Percentiles rank a stretch among this genome's conserved stretches.
phyloP scores from a whole-genome alignment of 1,139 yeast species.

The Kodamaea suecica region DNA sequence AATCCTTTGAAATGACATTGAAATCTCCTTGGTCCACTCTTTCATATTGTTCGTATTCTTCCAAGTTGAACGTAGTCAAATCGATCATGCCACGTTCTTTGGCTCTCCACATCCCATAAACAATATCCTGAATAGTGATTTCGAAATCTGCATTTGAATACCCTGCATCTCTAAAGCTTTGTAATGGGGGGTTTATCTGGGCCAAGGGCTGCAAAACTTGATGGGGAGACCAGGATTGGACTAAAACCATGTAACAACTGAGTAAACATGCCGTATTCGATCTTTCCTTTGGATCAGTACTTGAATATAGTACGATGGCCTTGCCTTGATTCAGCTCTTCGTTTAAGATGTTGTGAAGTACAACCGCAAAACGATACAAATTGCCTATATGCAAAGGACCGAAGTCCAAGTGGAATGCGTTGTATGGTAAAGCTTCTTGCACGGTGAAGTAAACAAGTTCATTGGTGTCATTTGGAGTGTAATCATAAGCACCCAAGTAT shows the following conservation, averaged over 20 bases:
- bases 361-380: conserved; percentile 90
- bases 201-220: conserved; percentile 93
- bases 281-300: conserved; percentile 75
- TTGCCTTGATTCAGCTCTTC: conserved; percentile 81
- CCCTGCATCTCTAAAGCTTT: conserved; percentile 96
- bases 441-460: conserved; percentile 84
- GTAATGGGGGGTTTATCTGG: conserved; percentile 90
- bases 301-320: conserved; percentile 86
- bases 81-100: conserved; percentile 89
- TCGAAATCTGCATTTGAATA: conserved; percentile 93
- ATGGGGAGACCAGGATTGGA: conserved; percentile 98
- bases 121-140: conserved; percentile 88
- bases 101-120: conserved; percentile 98
- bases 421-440: conserved; percentile 88
- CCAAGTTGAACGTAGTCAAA: conserved; percentile 81
- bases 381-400: conserved; percentile 95
- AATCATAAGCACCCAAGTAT: conserved; percentile 86
- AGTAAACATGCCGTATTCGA: conserved; percentile 93
- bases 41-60: conserved; percentile 91
- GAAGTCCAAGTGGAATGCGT: conserved; percentile 90
- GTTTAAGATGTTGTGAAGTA: conserved; percentile 84
- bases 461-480: conserved; percentile 71
- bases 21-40: conserved; percentile 97
- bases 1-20: conserved; percentile 86
- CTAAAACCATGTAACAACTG: conserved; percentile 91